Evolutionary conservation across 208 protist genomes (phyloP), one percentile per base, ranked within the genome.

Genomic region (Phytomonas sp.): DNA sequence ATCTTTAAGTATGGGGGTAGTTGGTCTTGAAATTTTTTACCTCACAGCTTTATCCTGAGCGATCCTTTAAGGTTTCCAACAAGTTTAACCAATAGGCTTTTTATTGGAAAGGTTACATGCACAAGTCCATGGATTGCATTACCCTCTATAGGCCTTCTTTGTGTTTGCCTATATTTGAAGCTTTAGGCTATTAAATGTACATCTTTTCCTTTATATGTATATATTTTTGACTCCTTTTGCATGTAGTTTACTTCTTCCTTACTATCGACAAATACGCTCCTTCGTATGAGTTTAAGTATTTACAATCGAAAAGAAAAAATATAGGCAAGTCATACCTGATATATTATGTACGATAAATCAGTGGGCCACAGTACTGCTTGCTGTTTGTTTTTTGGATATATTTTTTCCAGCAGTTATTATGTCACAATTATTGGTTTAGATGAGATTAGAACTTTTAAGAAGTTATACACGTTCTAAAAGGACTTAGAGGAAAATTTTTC

Each of bases 391-490:
- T 65, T 61, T 61, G 29, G 5, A 56, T 65, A 0, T 46, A 46
- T 65, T 7, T 26, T 65, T 65, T 65, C 33, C n/a, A 65, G 4
- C 36, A n/a, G 37, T 56, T 26, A 65, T 65, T 26, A 65, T 40
- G n/a, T 34, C 33, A 36, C 61, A 59, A 64, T 62, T 31, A 62
- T 75, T 71, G 31, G 59, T 69, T 66, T 59, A 26, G 67, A 59
- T 62, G 30, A 63, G 43, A 9, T 71, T 32, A 8, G 8, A 43
- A 46, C 5, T 76, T 7, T 7, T 56, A 2, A 26, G 6, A 7
- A 56, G 5, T 56, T 56, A 2, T 7, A 8, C 26, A 17, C 5
- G 20, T 56, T 56, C 46, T 56, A 26, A 26, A 56, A 26, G 0
- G 8, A 17, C 26, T 56, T 5, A 23, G 46, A 26, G 46, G 20